Percentiles rank a stretch among this genome's conserved stretches.
Conservation (phyloP, 2,329 filamentous ascomycete genomes). For the Exophiala sideris region DNA sequence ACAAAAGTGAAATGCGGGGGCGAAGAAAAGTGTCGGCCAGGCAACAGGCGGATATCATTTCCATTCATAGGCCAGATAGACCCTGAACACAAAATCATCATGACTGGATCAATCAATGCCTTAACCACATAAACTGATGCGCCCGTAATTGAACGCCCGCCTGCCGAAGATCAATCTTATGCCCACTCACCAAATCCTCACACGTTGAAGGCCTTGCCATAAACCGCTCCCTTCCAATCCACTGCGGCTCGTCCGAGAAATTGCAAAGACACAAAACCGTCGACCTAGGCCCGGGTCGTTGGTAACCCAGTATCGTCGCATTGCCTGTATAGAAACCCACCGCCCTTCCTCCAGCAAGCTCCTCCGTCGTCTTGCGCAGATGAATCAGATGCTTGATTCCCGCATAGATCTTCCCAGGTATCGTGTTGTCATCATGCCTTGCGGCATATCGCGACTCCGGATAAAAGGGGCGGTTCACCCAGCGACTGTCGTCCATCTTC, state of each 20-base stretch:
- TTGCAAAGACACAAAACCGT: constrained; percentile 27
- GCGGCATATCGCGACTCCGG: constrained; percentile 23
- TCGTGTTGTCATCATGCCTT: constrained; percentile 20
- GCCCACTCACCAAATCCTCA: too few species aligned
- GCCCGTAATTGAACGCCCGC: too few species aligned
- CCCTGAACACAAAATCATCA: too few species aligned
- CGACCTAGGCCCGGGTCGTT: constrained; percentile 17
- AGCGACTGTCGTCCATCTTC: constrained; percentile 27
- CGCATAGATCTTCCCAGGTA: constrained; percentile 21
- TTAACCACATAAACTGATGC: too few species aligned
- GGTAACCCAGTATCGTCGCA: constrained; percentile 25
- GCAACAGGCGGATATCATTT: too few species aligned
- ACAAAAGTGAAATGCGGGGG: too few species aligned
- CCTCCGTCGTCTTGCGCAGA: constrained; percentile 24
- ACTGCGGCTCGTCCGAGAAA: constrained; percentile 24
- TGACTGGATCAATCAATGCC: too few species aligned
- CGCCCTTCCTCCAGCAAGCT: constrained; percentile 23
- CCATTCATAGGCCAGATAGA: too few species aligned
- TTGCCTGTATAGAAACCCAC: constrained; percentile 26
- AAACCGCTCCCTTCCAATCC: constrained; percentile 26
- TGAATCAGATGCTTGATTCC: constrained; percentile 26
- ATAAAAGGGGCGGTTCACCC: constrained; percentile 26
- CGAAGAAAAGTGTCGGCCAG: too few species aligned
- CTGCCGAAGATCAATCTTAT: too few species aligned
- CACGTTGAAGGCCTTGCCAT: constrained; percentile 19